Evolutionary conservation across 805 yeast species (phyloP).

Genomic region (Teunomyces kruisii): DNA sequence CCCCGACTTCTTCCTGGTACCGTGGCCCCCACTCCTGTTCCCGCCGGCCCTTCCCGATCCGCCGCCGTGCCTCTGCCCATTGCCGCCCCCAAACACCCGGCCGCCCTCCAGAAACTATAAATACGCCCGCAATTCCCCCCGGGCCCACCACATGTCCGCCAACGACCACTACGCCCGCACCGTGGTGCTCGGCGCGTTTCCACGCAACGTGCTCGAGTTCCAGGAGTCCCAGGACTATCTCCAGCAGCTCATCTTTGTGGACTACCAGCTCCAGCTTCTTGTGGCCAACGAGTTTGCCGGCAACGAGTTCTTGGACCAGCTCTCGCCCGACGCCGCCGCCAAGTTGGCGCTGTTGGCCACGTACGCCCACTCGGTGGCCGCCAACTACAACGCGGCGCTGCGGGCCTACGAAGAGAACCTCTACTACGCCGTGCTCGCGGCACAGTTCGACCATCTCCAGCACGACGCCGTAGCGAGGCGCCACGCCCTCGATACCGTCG

Average conservation of each 20-base stretch:
- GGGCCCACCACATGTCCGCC: slow-evolving; percentile 10
- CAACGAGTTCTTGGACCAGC: slow-evolving; percentile 18
- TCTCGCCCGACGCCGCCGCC: slow-evolving; percentile 8
- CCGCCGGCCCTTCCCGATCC: too few relatives aligned
- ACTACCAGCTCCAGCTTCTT: slow-evolving; percentile 35
- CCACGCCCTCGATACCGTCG: slow-evolving; percentile 13
- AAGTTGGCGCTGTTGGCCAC: slow-evolving; percentile 26
- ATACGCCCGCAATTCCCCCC: too few relatives aligned
- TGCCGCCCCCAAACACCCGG: too few relatives aligned
- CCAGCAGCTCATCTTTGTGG: slow-evolving; percentile 35
- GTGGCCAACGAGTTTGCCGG: slow-evolving; percentile 19
- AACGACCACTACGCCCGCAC: slow-evolving; percentile 25
- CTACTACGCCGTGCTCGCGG: slow-evolving; percentile 32
- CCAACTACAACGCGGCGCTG: slow-evolving; percentile 21
- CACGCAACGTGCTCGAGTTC: slow-evolving; percentile 30
- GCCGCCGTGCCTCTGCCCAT: too few relatives aligned
- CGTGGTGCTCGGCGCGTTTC: slow-evolving; percentile 38
- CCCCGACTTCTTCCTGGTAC: too few relatives aligned
- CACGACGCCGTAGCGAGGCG: slow-evolving; percentile 22
- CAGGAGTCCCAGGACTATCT: slow-evolving; percentile 34
- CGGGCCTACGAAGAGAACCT: slow-evolving; percentile 30
- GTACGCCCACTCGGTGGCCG: slow-evolving; percentile 25
- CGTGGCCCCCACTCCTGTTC: too few relatives aligned
- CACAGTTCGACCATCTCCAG: slow-evolving; percentile 34
- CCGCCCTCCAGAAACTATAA: background rate